phyloP scores from a whole-genome alignment of 1,139 yeast species.

The Trichomonascaceae sp. region DNA sequence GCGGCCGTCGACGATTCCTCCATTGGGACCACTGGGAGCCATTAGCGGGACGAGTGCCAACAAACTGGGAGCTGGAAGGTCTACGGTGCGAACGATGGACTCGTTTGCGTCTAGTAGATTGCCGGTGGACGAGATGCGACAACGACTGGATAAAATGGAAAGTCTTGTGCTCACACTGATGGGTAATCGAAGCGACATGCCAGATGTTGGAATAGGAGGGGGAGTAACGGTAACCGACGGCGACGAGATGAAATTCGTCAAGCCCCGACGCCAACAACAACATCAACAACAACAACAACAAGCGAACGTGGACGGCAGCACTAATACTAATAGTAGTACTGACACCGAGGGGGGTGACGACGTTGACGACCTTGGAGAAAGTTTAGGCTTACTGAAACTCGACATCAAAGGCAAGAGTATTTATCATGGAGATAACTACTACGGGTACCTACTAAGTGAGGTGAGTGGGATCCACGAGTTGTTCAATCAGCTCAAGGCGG shows the following conservation, averaged over 20 bases:
- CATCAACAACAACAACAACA: slow-evolving; percentile 8
- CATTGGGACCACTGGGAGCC: neutral
- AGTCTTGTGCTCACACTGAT: slow-evolving; percentile 17
- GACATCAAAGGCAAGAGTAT: slow-evolving; percentile 23
- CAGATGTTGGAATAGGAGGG: slow-evolving; percentile 3
- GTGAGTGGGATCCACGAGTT: slow-evolving; percentile 19
- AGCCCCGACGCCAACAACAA: no score
- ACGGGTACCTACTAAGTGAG: slow-evolving; percentile 24
- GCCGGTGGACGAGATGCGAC: slow-evolving; percentile 11
- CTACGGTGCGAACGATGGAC: neutral
- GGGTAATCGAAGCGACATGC: neutral
- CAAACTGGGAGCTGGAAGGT: neutral
- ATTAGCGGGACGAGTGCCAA: slow-evolving; percentile 1
- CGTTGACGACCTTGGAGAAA: slow-evolving; percentile 18
- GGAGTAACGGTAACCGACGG: slow-evolving; percentile 1
- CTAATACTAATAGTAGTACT: slow-evolving; percentile 1
- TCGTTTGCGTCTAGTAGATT: neutral
- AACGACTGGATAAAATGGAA: slow-evolving; percentile 22
- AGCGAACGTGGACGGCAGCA: slow-evolving; percentile 6
- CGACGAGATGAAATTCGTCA: no score
- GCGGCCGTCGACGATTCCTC: slow-evolving; percentile 4
- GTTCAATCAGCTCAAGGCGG: slow-evolving; percentile 7
- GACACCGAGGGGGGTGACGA: slow-evolving; percentile 6
- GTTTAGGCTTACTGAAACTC: slow-evolving; percentile 25
- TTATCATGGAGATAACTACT: slow-evolving; percentile 27